Percentiles rank a stretch among this genome's conserved stretches.
phyloP scores from a whole-genome alignment of 73 alveolate species.

The Paramecium pentaurelia region DNA sequence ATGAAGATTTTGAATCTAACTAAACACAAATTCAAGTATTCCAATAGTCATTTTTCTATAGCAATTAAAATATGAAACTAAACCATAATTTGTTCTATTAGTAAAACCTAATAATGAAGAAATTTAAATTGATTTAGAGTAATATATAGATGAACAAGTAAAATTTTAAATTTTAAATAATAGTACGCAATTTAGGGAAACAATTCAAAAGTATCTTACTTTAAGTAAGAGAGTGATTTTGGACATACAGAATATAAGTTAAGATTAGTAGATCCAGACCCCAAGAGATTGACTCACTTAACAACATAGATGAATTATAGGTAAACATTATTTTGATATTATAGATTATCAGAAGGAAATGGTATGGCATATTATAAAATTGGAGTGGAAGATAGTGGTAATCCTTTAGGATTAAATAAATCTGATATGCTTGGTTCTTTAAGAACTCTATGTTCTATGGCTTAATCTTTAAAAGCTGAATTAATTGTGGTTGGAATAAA shows the following conservation, averaged over 20 bases:
- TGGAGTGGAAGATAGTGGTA: constrained; percentile 97
- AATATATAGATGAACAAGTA: constrained; percentile 24
- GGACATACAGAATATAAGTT: constrained; percentile 95
- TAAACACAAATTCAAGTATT: neutral
- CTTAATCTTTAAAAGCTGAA: constrained; percentile 77
- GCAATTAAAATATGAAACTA: neutral
- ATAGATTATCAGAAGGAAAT: constrained; percentile 83
- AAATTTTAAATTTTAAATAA: neutral
- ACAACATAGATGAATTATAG: constrained; percentile 94
- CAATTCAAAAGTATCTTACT: neutral
- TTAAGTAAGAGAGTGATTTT: constrained; percentile 80
- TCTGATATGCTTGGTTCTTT: constrained; percentile 88
- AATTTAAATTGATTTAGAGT: neutral
- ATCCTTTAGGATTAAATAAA: constrained; percentile 86
- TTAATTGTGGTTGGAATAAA: constrained; percentile 66
- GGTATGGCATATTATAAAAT: constrained; percentile 90
- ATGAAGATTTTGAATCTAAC: neutral
- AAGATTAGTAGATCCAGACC: constrained; percentile 77
- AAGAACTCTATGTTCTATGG: constrained; percentile 81
- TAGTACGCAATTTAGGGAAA: neutral
- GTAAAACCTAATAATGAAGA: neutral
- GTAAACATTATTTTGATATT: constrained; percentile 28
- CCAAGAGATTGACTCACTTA: constrained; percentile 76
- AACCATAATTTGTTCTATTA: neutral
- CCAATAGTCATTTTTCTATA: neutral